A percentile compares a stretch with the other conserved stretches of the same genome.
These are phyloP conservation scores for Primulina huaijiensis DNA, from an alignment of 257 asterid genomes.

Conservation along the genomic window DNA sequence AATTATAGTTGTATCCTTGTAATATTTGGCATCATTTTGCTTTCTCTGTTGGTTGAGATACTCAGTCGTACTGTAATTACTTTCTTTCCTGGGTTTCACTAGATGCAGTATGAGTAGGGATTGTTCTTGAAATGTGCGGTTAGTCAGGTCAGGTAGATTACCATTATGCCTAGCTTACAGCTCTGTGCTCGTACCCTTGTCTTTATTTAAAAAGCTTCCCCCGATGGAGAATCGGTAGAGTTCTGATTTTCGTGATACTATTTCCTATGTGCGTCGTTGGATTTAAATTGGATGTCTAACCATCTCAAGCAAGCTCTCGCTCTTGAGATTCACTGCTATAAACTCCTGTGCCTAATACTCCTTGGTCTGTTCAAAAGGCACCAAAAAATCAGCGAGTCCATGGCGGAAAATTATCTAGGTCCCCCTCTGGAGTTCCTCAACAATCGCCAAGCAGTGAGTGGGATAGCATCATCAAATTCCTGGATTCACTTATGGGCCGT, in stretches of 20 bases:
- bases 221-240: neutral
- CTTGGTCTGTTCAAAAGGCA: conserved; percentile 46
- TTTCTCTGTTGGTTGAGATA: conserved; percentile 6
- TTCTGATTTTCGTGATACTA: conserved; percentile 4
- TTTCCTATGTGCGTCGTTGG: neutral
- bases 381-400: conserved; percentile 90
- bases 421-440: conserved; percentile 72
- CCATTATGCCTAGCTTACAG: neutral
- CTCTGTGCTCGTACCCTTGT: neutral
- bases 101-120: neutral
- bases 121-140: neutral
- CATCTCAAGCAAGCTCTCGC: conserved; percentile 5
- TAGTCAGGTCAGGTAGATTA: neutral
- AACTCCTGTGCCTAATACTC: neutral
- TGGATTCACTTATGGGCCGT: conserved; percentile 83
- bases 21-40: neutral
- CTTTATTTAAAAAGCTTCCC: neutral
- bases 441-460: conserved; percentile 82
- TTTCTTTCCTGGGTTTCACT: conserved; percentile 12
- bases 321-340: conserved; percentile 8
- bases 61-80: neutral
- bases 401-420: conserved; percentile 90
- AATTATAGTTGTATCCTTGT: neutral
- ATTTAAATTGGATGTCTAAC: conserved; percentile 11
- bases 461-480: conserved; percentile 88